Conservation (phyloP, 202 grass and related monocot species). For the Saccharum hybrid region DNA sequence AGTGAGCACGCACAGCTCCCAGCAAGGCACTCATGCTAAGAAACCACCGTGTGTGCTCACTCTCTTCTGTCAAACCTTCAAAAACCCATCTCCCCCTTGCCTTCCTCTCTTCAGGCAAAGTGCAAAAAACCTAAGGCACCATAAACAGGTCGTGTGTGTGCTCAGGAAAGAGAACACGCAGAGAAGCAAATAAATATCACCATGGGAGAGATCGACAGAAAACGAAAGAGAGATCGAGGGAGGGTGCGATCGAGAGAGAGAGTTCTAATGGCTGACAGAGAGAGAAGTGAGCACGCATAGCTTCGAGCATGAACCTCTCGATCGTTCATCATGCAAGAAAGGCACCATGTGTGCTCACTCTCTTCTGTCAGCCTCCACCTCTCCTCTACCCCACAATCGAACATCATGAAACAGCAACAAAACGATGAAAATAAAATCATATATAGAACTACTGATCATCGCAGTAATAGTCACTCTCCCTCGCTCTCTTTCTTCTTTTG, state of each 20-base stretch:
- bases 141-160: background rate
- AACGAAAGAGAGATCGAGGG: background rate
- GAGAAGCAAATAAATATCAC: background rate
- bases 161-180: background rate
- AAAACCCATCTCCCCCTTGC: conserved; percentile 38
- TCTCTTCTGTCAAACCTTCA: conserved; percentile 85
- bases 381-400: conserved; percentile 11
- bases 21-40: conserved; percentile 52
- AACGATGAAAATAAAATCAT: too few relatives aligned
- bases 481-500: too few relatives aligned
- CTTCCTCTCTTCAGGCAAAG: background rate
- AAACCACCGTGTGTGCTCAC: conserved; percentile 84
- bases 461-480: too few relatives aligned
- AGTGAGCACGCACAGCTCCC: conserved; percentile 59
- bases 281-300: conserved; percentile 96
- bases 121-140: background rate
- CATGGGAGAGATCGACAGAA: background rate
- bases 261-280: conserved; percentile 61
- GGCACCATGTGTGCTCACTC: conserved; percentile 93
- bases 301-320: conserved; percentile 68
- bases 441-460: too few relatives aligned
- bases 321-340: conserved; percentile 72
- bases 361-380: conserved; percentile 76
- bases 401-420: too few relatives aligned
- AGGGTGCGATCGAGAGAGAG: conserved; percentile 15